Conservation (phyloP, 225 moss, liverwort and hornwort species). For the Sphagnum contortum region DNA sequence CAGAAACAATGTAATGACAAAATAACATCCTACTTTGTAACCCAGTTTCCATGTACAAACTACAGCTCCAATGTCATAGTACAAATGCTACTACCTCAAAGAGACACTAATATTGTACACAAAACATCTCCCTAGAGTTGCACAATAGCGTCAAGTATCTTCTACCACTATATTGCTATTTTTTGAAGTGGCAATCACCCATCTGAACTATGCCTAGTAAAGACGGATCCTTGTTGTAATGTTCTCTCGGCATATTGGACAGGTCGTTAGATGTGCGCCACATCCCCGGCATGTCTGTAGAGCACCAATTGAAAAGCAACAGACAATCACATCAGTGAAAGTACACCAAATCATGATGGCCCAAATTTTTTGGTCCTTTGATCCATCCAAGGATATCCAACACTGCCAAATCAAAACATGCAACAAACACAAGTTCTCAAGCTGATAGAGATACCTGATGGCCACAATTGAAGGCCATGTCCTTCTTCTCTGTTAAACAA, state of each 20-base stretch:
- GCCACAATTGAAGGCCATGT: slow-evolving; percentile 56
- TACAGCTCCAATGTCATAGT: no score
- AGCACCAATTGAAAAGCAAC: background rate
- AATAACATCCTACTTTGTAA: no score
- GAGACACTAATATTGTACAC: no score
- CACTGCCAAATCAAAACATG: background rate
- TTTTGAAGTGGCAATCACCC: no score
- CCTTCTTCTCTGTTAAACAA: slow-evolving; percentile 34
- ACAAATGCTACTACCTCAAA: no score
- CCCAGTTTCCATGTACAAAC: no score
- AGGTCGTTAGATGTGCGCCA: slow-evolving; percentile 22
- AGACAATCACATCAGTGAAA: background rate
- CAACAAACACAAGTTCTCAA: background rate
- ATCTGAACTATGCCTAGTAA: slow-evolving; percentile 4
- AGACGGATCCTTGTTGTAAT: slow-evolving; percentile 45
- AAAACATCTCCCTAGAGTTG: no score
- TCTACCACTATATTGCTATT: no score
- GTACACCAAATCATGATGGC: background rate
- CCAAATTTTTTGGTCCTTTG: no score
- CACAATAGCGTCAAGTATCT: no score
- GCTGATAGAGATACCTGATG: slow-evolving; percentile 8
- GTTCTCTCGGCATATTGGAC: slow-evolving; percentile 38
- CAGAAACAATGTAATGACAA: no score
- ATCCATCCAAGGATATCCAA: no score
- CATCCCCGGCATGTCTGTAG: slow-evolving; percentile 44